Evolutionary conservation across 805 yeast species (phyloP).

Genomic region (Kuraishia ogatae): DNA sequence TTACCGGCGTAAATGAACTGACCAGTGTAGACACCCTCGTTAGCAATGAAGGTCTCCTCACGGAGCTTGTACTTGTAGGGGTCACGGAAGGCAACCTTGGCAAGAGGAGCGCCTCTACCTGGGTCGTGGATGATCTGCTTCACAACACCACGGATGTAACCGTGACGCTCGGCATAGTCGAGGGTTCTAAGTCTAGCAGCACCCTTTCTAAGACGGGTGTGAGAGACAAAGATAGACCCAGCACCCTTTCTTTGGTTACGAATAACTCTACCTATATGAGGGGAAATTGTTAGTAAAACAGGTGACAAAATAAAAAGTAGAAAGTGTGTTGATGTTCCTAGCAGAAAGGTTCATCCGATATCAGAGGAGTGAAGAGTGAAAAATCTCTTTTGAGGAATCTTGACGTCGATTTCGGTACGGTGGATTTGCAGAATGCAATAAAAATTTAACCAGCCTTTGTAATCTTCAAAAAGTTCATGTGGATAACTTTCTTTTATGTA

Average conservation of each 20-base stretch:
- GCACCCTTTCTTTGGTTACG: conserved; percentile 99
- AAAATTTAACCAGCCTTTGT: no score
- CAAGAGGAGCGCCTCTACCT: conserved; percentile 99
- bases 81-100: conserved; percentile 98
- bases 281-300: conserved; percentile 2
- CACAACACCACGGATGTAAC: conserved; percentile 99
- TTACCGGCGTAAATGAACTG: conserved; percentile 98
- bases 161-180: conserved; percentile 99
- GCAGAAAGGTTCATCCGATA: no score
- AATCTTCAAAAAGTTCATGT: no score
- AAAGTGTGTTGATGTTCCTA: no score
- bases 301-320: no score
- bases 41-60: conserved; percentile 98
- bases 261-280: conserved; percentile 88
- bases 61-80: conserved; percentile 98
- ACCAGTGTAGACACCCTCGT: conserved; percentile 99
- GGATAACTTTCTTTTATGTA: background rate
- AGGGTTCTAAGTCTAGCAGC: conserved; percentile 99
- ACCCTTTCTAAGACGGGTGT: conserved; percentile 99
- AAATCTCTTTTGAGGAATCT: no score
- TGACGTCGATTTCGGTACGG: no score
- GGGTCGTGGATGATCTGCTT: conserved; percentile 99
- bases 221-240: conserved; percentile 99
- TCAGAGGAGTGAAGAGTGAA: background rate
- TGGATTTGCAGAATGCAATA: no score